Base-by-base conservation (phyloP, 371 early-diverging fungal species). In the Mortierella sp. region DNA sequence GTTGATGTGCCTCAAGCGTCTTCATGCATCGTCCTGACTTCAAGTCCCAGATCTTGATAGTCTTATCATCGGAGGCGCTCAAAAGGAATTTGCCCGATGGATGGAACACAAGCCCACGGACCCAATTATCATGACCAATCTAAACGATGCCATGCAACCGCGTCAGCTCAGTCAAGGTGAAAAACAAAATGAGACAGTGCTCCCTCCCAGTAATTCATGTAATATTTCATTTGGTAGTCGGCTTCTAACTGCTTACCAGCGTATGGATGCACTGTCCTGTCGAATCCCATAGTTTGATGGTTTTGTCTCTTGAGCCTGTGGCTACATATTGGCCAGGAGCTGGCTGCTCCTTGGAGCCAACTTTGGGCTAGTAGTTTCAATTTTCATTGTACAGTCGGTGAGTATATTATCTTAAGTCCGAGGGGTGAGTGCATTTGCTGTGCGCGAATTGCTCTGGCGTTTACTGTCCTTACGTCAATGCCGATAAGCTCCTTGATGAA, bases 51-150 rank as follows among this genome's bases (percentile, higher is more conserved):
- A 93, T 83, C 54, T 92, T 87, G 61, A 96, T 78, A 0, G 93
- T 89, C 69, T 93, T 95, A 79, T 97, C 97, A 66, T 95, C 96
- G 1, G 92, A 89, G 1, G 90, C 93, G 37, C 91, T 89, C 12
- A 96, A 70, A 17, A 97, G 62, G 64, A 85, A 91, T 68, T 90
- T 90, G 47, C 94, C 94, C 34, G 84, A 87, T 0, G 96, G 92
- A 61, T 94, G 93, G 63, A 95, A 87, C 12, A 86, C 87, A 31
- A 97, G 65, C 17, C 89, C 92, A 31, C 97, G 89, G 14, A 97
- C 92, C 98, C 98, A 97, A 73, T 95, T 97, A 64, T 97, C 97
- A 64, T 97, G 98, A 4, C 97, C 97, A 43, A 84, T 79, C 92
- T 92, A 79, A 1, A 34, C 37, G 37, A 4, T 34, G 37, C 1